A percentile compares a stretch with the other conserved stretches of the same genome.
Evolutionary conservation across 805 yeast genomes (phyloP).

Genomic region (Metschnikowia continentalis): DNA sequence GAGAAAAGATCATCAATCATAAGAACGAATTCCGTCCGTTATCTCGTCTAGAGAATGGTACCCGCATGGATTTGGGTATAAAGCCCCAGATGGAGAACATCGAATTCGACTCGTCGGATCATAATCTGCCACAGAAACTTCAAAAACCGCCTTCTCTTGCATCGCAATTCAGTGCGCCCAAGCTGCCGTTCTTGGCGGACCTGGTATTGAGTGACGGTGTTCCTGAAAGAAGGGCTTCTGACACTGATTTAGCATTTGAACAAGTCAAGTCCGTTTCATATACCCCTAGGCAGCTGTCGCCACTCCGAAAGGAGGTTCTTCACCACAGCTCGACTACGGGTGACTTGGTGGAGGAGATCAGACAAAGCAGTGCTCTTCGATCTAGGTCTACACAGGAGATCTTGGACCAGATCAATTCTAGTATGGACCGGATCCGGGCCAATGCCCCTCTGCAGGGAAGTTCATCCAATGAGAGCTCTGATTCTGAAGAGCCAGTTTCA

Average conservation of each 20-base stretch:
- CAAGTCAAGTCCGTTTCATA: not conserved
- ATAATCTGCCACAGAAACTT: constrained; percentile 11
- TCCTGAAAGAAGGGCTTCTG: not conserved
- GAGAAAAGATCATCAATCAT: constrained; percentile 21
- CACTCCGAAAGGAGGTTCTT: constrained; percentile 11
- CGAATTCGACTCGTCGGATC: constrained; percentile 27
- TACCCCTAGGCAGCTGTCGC: constrained; percentile 16
- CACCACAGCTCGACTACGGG: constrained; percentile 5
- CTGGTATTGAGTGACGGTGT: not conserved
- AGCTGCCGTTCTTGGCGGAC: not conserved
- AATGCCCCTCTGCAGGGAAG: not conserved
- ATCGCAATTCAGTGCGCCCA: not conserved
- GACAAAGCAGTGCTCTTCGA: constrained; percentile 10
- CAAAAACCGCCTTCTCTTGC: not conserved
- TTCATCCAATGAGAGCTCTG: not conserved
- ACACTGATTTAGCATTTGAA: not conserved
- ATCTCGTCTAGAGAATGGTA: not conserved
- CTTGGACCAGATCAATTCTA: constrained; percentile 24
- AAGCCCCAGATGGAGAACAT: constrained; percentile 10
- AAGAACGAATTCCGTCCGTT: constrained; percentile 23
- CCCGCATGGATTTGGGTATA: not conserved
- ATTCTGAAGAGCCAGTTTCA: not conserved
- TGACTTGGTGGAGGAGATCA: constrained; percentile 12
- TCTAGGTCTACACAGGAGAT: constrained; percentile 18
- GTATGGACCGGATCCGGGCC: constrained; percentile 14